phyloP scores from a whole-genome alignment of 2,329 filamentous ascomycete species.

The Alternaria sp. region DNA sequence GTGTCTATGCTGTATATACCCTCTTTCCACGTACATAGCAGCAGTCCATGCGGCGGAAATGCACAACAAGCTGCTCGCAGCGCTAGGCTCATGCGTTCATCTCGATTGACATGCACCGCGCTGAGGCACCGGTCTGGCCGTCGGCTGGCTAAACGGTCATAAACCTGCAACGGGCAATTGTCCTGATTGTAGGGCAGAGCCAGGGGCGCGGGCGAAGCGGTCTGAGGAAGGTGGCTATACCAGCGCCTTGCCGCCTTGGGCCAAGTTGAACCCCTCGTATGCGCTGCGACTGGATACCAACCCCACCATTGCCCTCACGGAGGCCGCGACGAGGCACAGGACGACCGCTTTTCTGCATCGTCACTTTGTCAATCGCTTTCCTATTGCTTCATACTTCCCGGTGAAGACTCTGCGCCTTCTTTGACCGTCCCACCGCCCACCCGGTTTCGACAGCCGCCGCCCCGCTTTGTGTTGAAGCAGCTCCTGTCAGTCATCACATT shows the following conservation, averaged over 20 bases:
- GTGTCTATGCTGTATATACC: constrained; percentile 16
- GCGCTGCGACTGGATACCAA: constrained; percentile 21
- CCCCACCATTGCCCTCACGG: constrained; percentile 23
- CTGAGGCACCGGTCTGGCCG: not conserved
- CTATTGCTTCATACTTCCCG: constrained; percentile 18
- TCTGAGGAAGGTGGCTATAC: constrained; percentile 22
- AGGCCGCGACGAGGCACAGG: constrained; percentile 25
- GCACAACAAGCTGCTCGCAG: not conserved
- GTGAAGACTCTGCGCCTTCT: constrained; percentile 25
- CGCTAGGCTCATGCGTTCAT: not conserved
- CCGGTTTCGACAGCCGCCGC: constrained; percentile 31
- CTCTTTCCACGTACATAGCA: constrained; percentile 10
- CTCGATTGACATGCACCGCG: not conserved
- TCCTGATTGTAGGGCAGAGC: constrained; percentile 17
- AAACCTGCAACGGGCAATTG: constrained; percentile 5
- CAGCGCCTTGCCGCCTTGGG: constrained; percentile 15
- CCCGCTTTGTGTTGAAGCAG: constrained; percentile 25
- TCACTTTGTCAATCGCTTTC: constrained; percentile 25
- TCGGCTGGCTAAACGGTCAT: constrained; percentile 5
- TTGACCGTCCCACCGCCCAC: constrained; percentile 21
- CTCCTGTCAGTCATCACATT: constrained; percentile 33
- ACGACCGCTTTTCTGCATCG: constrained; percentile 31
- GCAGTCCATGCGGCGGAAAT: constrained; percentile 9
- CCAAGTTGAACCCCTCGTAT: constrained; percentile 17
- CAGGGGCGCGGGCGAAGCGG: constrained; percentile 23